Conservation (phyloP, 2,329 filamentous ascomycete genomes). For the Endothia cerciana region DNA sequence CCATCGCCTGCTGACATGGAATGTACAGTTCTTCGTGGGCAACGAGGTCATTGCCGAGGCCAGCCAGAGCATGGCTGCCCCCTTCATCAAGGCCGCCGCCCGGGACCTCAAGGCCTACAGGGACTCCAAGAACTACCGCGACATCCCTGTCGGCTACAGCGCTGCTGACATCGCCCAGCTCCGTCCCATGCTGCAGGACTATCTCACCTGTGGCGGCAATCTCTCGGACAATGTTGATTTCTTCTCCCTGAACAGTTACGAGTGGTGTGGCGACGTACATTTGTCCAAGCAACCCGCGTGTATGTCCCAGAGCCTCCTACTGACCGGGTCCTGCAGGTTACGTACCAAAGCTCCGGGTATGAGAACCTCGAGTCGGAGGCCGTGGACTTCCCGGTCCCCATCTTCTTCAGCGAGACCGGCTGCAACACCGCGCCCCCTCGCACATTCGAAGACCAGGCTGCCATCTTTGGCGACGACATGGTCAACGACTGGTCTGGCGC, state of each 20-base stretch:
- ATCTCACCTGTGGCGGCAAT: constrained; percentile 78
- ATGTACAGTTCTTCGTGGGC: constrained; percentile 72
- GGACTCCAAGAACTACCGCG: constrained; percentile 73
- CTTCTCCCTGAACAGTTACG: constrained; percentile 84
- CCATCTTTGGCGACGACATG: constrained; percentile 79
- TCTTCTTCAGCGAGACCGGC: constrained; percentile 89
- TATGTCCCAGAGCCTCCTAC: background rate
- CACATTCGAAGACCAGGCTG: constrained; percentile 71
- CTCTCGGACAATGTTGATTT: constrained; percentile 75
- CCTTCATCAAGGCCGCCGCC: constrained; percentile 81
- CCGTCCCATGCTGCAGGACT: constrained; percentile 66
- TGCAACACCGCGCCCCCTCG: constrained; percentile 71
- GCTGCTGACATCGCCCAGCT: constrained; percentile 79
- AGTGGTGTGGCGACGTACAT: constrained; percentile 68
- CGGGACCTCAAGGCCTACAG: constrained; percentile 84
- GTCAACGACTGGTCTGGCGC: constrained; percentile 70
- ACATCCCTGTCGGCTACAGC: constrained; percentile 85
- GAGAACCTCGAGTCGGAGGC: constrained; percentile 67
- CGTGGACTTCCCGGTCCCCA: constrained; percentile 75
- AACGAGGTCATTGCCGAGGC: constrained; percentile 79
- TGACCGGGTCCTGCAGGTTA: constrained; percentile 24
- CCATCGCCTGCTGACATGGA: background rate
- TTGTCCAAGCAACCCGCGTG: background rate
- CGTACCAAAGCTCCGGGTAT: constrained; percentile 71
- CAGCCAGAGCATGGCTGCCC: constrained; percentile 66